Percentiles rank a stretch among this genome's conserved stretches.
Conservation (phyloP, 1,284 basidiomycete species). For the Bondarzewia mesenterica region DNA sequence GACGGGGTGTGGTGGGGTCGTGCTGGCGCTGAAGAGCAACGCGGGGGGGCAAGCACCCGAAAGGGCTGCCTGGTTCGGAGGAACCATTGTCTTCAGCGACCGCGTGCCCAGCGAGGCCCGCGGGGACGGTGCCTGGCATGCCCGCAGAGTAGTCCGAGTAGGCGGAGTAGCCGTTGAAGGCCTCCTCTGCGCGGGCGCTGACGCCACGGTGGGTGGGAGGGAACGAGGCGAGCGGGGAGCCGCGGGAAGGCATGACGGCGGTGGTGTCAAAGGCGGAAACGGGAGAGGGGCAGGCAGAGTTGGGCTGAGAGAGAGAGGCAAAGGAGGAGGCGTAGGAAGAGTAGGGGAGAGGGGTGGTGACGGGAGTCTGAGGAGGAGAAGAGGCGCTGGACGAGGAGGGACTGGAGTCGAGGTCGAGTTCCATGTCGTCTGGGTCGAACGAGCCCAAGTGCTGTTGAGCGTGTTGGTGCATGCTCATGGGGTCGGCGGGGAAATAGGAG, state of each 20-base stretch:
- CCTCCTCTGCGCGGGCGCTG: slow-evolving; percentile 18
- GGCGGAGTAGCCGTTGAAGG: slow-evolving; percentile 35
- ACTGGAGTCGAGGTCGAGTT: slow-evolving; percentile 53
- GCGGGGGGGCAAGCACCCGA: slow-evolving; percentile 55
- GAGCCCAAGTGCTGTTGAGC: slow-evolving; percentile 23
- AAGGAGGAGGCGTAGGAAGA: slow-evolving; percentile 18
- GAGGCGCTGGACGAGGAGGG: slow-evolving; percentile 26
- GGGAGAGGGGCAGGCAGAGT: slow-evolving; percentile 23
- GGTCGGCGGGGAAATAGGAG: slow-evolving; percentile 8
- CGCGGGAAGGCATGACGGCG: slow-evolving; percentile 34
- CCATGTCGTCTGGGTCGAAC: slow-evolving; percentile 77
- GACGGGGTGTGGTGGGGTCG: slow-evolving; percentile 34
- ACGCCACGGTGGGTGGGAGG: slow-evolving; percentile 10
- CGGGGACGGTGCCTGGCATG: slow-evolving; percentile 42
- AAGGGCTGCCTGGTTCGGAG: slow-evolving; percentile 24
- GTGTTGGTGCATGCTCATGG: slow-evolving; percentile 5
- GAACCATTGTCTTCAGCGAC: slow-evolving; percentile 18
- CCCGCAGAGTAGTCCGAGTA: slow-evolving; percentile 58
- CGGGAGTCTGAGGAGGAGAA: slow-evolving; percentile 29
- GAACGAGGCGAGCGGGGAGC: slow-evolving; percentile 15
- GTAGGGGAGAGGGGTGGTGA: slow-evolving; percentile 36
- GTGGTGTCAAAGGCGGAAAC: slow-evolving; percentile 41
- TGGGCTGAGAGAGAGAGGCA: slow-evolving; percentile 17
- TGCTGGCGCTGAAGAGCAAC: slow-evolving; percentile 36
- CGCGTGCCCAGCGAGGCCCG: slow-evolving; percentile 22